phyloP scores from a whole-genome alignment of 2,329 filamentous ascomycete species.

The Scedosporium dehoogii region DNA sequence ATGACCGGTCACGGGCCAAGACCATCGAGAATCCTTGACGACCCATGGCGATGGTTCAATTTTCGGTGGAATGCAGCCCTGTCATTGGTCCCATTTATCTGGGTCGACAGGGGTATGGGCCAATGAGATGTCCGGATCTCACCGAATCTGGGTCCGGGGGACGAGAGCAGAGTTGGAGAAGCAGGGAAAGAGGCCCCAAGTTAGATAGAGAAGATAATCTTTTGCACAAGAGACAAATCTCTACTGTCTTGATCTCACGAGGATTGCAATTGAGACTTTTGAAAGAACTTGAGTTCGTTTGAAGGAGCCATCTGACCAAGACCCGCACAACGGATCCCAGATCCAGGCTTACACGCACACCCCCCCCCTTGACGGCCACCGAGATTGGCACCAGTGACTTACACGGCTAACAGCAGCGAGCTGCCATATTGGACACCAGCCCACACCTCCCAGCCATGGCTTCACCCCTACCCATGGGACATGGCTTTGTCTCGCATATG shows the following conservation, averaged over 20 bases:
- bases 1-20: neutral
- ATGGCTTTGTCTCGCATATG: conserved; percentile 4
- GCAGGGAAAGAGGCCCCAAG: neutral
- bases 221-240: conserved; percentile 3
- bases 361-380: neutral
- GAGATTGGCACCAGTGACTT: conserved; percentile 3
- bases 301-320: neutral
- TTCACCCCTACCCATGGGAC: conserved; percentile 5
- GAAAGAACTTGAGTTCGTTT: neutral
- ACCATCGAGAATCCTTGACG: neutral
- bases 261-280: conserved; percentile 3
- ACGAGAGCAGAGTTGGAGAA: neutral
- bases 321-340: conserved; percentile 2
- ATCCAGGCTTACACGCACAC: conserved; percentile 4
- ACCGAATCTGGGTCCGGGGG: conserved; percentile 6
- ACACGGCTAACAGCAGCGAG: conserved; percentile 6
- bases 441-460: conserved; percentile 4
- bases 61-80: conserved; percentile 1
- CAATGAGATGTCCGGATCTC: neutral
- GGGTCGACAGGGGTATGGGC: neutral
- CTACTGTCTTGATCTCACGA: conserved; percentile 1
- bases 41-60: neutral
- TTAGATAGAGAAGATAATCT: conserved; percentile 1
- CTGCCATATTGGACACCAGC: conserved; percentile 3
- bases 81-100: conserved; percentile 4